A percentile compares a stretch with the other conserved stretches of the same genome.
Evolutionary conservation across 2,329 filamentous ascomycete species (phyloP).

Genomic region (Mycosphaerella sp.): DNA sequence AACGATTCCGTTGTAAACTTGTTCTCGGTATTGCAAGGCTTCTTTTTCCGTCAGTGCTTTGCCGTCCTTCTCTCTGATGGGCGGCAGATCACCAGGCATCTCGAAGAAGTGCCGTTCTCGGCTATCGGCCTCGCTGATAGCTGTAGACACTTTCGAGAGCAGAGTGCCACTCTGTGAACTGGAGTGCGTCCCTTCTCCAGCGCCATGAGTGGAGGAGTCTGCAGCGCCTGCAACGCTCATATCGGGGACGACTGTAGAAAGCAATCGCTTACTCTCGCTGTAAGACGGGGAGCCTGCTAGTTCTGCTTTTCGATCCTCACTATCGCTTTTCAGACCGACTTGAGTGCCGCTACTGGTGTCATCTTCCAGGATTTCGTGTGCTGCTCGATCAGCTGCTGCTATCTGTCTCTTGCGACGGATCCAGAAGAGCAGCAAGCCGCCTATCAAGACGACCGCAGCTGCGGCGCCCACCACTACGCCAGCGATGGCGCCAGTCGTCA

Average conservation of each 20-base stretch:
- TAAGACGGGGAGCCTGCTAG: slow-evolving; percentile 32
- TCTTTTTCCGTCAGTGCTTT: slow-evolving; percentile 46
- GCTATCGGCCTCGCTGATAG: slow-evolving; percentile 28
- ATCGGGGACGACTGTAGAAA: slow-evolving; percentile 19
- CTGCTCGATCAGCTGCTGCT: slow-evolving; percentile 8
- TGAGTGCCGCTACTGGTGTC: slow-evolving; percentile 1
- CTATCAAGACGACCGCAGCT: slow-evolving; percentile 30
- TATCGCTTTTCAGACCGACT: slow-evolving; percentile 8
- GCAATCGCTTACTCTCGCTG: slow-evolving; percentile 20
- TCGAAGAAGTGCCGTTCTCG: slow-evolving; percentile 37
- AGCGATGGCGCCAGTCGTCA: slow-evolving; percentile 38
- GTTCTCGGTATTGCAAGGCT: slow-evolving; percentile 42
- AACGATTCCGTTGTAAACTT: slow-evolving; percentile 43
- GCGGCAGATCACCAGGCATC: slow-evolving; percentile 52
- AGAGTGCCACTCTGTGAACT: slow-evolving; percentile 22
- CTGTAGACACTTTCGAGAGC: slow-evolving; percentile 22
- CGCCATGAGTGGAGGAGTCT: slow-evolving; percentile 16
- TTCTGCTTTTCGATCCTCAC: slow-evolving; percentile 44
- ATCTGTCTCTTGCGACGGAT: slow-evolving; percentile 19
- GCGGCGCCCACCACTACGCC: slow-evolving; percentile 42
- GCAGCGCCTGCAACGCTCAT: slow-evolving; percentile 13
- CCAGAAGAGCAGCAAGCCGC: slow-evolving; percentile 33
- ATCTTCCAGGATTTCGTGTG: slow-evolving; percentile 9
- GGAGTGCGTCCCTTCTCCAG: slow-evolving; percentile 28
- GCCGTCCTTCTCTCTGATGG: slow-evolving; percentile 46